A percentile compares a stretch with the other conserved stretches of the same genome.
Conservation (phyloP, 2,329 filamentous ascomycete genomes). For the Colletotrichum liriopes region DNA sequence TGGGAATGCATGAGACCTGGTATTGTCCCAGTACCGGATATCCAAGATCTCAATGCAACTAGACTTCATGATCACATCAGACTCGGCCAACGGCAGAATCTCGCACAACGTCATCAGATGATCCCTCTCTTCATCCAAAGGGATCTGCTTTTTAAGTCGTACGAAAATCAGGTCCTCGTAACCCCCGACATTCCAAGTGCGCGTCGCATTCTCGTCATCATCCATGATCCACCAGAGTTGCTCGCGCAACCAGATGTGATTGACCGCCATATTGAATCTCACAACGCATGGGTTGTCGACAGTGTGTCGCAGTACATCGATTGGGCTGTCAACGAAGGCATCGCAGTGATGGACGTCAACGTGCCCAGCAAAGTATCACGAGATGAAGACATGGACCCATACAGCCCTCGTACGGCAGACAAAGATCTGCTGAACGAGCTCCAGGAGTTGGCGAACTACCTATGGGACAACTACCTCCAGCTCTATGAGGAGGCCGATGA, state of each 20-base stretch:
- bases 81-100: constrained; percentile 78
- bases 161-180: constrained; percentile 88
- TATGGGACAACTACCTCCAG: constrained; percentile 98
- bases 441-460: constrained; percentile 83
- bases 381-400: constrained; percentile 68
- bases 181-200: constrained; percentile 79
- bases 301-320: constrained; percentile 84
- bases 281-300: constrained; percentile 93
- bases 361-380: constrained; percentile 83
- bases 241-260: constrained; percentile 76
- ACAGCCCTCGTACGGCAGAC: constrained; percentile 62
- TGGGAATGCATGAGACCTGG: constrained; percentile 91
- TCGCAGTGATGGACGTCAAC: constrained; percentile 92
- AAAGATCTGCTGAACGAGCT: constrained; percentile 70
- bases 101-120: constrained; percentile 84
- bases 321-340: constrained; percentile 84
- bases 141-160: constrained; percentile 80
- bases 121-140: constrained; percentile 85
- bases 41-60: constrained; percentile 68
- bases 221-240: constrained; percentile 90
- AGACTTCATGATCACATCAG: constrained; percentile 87
- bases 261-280: constrained; percentile 82
- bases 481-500: constrained; percentile 79
- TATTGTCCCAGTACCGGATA: constrained; percentile 67
- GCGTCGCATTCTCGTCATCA: constrained; percentile 83